These are phyloP conservation scores for Rusavskia elegans DNA, from an alignment of 495 filamentous ascomycete species.

Conservation along the genomic window DNA sequence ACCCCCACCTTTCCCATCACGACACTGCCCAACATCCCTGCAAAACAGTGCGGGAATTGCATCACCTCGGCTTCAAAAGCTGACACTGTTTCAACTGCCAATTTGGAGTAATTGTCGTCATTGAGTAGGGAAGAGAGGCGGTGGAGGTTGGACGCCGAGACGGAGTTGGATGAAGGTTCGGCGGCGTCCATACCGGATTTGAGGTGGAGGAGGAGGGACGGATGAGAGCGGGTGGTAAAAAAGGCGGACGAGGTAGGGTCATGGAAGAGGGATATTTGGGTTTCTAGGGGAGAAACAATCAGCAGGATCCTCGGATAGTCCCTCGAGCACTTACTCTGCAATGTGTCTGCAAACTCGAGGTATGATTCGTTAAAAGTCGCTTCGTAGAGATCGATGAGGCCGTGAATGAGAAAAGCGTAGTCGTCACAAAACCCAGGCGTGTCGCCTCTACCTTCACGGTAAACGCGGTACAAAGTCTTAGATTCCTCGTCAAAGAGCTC, in stretches of 20 bases:
- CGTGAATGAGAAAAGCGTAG: conserved; percentile 79
- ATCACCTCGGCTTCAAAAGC: conserved; percentile 83
- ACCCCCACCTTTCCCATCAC: conserved; percentile 36
- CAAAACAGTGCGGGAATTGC: conserved; percentile 82
- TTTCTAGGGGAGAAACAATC: conserved; percentile 3
- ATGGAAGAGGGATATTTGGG: conserved; percentile 54
- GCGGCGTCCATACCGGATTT: conserved; percentile 90
- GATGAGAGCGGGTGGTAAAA: conserved; percentile 60
- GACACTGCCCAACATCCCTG: conserved; percentile 56
- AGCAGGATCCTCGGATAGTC: too few species aligned
- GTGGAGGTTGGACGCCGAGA: conserved; percentile 69
- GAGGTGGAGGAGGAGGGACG: conserved; percentile 68
- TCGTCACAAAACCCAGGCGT: conserved; percentile 81
- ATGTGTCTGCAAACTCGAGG: conserved; percentile 64
- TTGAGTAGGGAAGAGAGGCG: conserved; percentile 57
- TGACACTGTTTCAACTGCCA: conserved; percentile 57
- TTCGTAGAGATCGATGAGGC: conserved; percentile 77
- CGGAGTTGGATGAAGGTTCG: conserved; percentile 76
- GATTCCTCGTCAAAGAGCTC: conserved; percentile 55
- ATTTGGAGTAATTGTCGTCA: conserved; percentile 42
- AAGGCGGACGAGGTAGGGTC: conserved; percentile 45
- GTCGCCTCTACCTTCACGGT: conserved; percentile 53
- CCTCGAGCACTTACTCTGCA: conserved; percentile 45
- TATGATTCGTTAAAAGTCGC: conserved; percentile 67
- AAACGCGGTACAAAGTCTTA: conserved; percentile 58